Conservation (phyloP, 73 alveolate genomes). For the Effrenium voratum region DNA sequence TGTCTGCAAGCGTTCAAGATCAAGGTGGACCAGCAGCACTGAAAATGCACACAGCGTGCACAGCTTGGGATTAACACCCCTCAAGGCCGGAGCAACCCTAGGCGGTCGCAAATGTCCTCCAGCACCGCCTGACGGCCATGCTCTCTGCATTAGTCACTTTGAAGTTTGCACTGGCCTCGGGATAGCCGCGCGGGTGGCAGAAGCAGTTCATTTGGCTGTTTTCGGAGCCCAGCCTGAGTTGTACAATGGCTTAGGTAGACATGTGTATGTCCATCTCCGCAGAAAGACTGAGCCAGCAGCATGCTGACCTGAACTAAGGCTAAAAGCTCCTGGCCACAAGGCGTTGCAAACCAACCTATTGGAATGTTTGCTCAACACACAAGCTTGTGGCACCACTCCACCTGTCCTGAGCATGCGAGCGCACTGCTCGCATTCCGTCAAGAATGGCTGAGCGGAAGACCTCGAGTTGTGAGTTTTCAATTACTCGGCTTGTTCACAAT, state of each 20-base stretch:
- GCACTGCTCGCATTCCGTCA: constrained; percentile 88
- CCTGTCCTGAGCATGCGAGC: constrained; percentile 85
- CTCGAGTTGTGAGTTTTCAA: too few relatives aligned
- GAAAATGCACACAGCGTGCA: too few relatives aligned
- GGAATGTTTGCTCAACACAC: too few relatives aligned
- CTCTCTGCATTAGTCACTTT: background rate
- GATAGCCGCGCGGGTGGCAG: constrained; percentile 90
- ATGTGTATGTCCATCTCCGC: background rate
- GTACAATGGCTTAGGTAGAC: too few relatives aligned
- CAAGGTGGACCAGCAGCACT: too few relatives aligned
- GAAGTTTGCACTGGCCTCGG: constrained; percentile 32
- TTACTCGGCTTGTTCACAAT: too few relatives aligned
- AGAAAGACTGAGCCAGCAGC: background rate
- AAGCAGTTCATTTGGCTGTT: constrained; percentile 88
- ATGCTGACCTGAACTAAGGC: constrained; percentile 46
- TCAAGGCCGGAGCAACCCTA: constrained; percentile 32
- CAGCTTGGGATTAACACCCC: too few relatives aligned
- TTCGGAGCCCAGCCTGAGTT: constrained; percentile 83
- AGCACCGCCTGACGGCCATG: constrained; percentile 38
- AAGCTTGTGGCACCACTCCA: too few relatives aligned
- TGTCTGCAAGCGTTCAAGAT: too few relatives aligned
- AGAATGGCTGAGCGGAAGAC: constrained; percentile 90
- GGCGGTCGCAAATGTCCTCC: constrained; percentile 93
- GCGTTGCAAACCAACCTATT: too few relatives aligned
- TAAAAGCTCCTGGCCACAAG: constrained; percentile 50